Conservation (phyloP, 192 early-diverging fungal species). For the Backusella circina region DNA sequence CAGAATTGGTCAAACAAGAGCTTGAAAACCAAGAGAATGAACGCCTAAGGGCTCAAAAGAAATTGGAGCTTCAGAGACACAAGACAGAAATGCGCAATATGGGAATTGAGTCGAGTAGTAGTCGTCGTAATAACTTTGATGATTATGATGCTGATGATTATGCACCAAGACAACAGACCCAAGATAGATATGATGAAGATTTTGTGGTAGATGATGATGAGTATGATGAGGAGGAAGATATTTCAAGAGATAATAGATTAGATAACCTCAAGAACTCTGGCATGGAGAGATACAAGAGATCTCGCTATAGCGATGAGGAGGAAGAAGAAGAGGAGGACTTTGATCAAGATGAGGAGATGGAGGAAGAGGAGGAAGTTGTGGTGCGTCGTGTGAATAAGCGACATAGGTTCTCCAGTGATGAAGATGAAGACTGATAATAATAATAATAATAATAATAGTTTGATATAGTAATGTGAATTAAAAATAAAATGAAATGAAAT, state of each 20-base stretch:
- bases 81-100: slow-evolving; percentile 26
- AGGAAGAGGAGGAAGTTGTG: slow-evolving; percentile 27
- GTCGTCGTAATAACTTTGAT: slow-evolving; percentile 36
- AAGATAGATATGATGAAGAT: slow-evolving; percentile 44
- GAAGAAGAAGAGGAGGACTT: slow-evolving; percentile 27
- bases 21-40: slow-evolving; percentile 60
- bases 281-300: slow-evolving; percentile 24
- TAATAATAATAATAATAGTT: background rate
- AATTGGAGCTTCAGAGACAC: slow-evolving; percentile 41
- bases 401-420: slow-evolving; percentile 28
- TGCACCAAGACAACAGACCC: background rate
- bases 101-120: slow-evolving; percentile 29
- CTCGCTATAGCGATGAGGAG: slow-evolving; percentile 29
- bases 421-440: slow-evolving; percentile 19
- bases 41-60: slow-evolving; percentile 51
- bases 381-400: slow-evolving; percentile 15
- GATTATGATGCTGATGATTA: slow-evolving; percentile 35
- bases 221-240: slow-evolving; percentile 38
- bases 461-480: too few species aligned
- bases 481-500: too few species aligned
- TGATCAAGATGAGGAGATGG: slow-evolving; percentile 19
- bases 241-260: slow-evolving; percentile 30
- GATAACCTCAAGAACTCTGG: slow-evolving; percentile 17
- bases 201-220: slow-evolving; percentile 58
- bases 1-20: slow-evolving; percentile 58